These are phyloP conservation scores for Picea glauca DNA, from an alignment of 75 land plant genomes.

Conservation along the genomic window DNA sequence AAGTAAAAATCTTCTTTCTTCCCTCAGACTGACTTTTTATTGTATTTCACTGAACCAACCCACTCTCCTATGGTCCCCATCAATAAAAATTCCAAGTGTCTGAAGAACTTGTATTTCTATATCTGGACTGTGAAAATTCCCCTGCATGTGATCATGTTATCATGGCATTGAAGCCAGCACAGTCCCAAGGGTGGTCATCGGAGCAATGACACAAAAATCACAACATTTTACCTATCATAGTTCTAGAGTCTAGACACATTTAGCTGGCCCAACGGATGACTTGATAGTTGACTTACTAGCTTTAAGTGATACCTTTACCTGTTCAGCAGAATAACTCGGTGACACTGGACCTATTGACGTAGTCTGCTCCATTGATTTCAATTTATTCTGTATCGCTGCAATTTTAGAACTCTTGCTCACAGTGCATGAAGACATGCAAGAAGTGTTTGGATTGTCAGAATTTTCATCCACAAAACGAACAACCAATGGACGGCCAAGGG, in stretches of 20 bases:
- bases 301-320: not conserved
- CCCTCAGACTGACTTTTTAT: not conserved
- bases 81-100: not conserved
- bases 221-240: not conserved
- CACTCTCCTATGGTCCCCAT: not conserved
- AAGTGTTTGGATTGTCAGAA: slow-evolving; percentile 7
- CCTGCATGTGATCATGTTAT: not conserved
- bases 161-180: not conserved
- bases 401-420: slow-evolving; percentile 48
- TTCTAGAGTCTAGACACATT: not conserved
- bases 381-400: slow-evolving; percentile 66
- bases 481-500: slow-evolving; percentile 68
- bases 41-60: not conserved
- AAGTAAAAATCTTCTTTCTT: not conserved
- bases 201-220: not conserved
- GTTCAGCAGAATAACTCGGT: not conserved
- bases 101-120: not conserved
- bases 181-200: not conserved
- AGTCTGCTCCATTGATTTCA: slow-evolving; percentile 57
- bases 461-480: slow-evolving; percentile 70
- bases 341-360: not conserved
- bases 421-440: slow-evolving; percentile 20
- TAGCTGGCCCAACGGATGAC: not conserved
- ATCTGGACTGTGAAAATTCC: not conserved
- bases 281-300: not conserved